Conservation (phyloP, 495 filamentous ascomycete species). For the Lichenothelia convexa region DNA sequence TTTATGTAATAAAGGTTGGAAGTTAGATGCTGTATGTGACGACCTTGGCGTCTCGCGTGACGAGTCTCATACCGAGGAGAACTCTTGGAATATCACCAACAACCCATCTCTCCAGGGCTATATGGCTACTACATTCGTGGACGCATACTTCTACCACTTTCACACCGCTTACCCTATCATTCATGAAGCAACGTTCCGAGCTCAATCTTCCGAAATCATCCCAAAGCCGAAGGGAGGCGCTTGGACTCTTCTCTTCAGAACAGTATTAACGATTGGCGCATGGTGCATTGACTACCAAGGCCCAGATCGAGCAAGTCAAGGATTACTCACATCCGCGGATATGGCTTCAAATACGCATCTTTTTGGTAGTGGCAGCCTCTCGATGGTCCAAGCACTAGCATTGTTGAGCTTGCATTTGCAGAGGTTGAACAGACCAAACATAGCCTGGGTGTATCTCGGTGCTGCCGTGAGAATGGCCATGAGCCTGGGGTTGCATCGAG, state of each 20-base stretch:
- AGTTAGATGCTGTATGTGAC: no score
- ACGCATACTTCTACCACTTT: conserved; percentile 7
- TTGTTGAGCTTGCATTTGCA: conserved; percentile 13
- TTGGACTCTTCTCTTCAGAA: conserved; percentile 4
- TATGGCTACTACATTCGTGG: no score
- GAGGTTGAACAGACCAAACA: conserved; percentile 5
- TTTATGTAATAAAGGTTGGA: no score
- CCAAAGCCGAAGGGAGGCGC: not conserved
- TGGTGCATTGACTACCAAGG: conserved; percentile 1
- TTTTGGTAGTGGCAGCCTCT: not conserved
- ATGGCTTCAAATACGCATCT: not conserved
- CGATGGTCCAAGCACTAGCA: conserved; percentile 2
- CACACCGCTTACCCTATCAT: conserved; percentile 7
- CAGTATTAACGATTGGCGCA: conserved; percentile 3
- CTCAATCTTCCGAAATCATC: conserved; percentile 5
- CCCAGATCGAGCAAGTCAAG: not conserved
- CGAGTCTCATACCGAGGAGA: no score
- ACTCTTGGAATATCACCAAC: no score
- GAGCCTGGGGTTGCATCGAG: conserved; percentile 25
- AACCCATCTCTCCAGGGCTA: no score
- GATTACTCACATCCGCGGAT: not conserved
- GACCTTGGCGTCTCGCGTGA: no score
- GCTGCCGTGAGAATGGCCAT: conserved; percentile 28
- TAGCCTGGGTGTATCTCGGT: conserved; percentile 18
- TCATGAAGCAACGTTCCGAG: conserved; percentile 8